A percentile compares a stretch with the other conserved stretches of the same genome.
These are phyloP conservation scores for Onygena corvina DNA, from an alignment of 2,329 filamentous ascomycete genomes.

Conservation along the genomic window DNA sequence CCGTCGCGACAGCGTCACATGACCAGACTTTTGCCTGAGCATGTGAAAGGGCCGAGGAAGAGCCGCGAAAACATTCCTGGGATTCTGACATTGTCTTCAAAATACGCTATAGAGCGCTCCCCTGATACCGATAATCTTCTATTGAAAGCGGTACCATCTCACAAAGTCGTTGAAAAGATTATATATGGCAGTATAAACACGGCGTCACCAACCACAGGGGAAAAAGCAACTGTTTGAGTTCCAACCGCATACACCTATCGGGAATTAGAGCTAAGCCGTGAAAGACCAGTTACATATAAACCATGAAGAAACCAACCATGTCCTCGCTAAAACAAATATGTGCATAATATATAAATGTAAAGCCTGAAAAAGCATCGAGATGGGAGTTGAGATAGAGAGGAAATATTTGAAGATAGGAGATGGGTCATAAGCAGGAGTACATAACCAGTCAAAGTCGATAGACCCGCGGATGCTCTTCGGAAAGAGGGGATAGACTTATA, in stretches of 20 bases:
- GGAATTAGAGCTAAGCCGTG: too few relatives aligned
- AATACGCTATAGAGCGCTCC: not conserved
- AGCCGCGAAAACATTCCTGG: too few relatives aligned
- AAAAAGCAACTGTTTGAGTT: conserved; percentile 5
- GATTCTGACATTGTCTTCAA: too few relatives aligned
- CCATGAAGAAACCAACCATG: not conserved
- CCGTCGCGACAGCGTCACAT: conserved; percentile 1
- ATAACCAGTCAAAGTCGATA: not conserved
- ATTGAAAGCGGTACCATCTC: too few relatives aligned
- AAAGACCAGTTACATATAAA: conserved; percentile 2
- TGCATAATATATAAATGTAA: not conserved
- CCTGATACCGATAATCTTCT: too few relatives aligned
- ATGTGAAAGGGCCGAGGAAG: too few relatives aligned
- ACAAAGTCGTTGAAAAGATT: too few relatives aligned
- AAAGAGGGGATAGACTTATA: too few relatives aligned
- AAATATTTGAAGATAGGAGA: too few relatives aligned
- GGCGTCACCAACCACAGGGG: not conserved
- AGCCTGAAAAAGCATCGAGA: not conserved
- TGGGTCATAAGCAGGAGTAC: too few relatives aligned
- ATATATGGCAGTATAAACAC: too few relatives aligned
- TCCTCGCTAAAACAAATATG: conserved; percentile 5
- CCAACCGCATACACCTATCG: not conserved
- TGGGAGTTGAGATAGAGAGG: not conserved
- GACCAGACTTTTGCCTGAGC: conserved; percentile 1
- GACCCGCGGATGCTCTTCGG: not conserved